phyloP scores from a whole-genome alignment of 2,329 filamentous ascomycete species.

The Diaporthe longicolla region DNA sequence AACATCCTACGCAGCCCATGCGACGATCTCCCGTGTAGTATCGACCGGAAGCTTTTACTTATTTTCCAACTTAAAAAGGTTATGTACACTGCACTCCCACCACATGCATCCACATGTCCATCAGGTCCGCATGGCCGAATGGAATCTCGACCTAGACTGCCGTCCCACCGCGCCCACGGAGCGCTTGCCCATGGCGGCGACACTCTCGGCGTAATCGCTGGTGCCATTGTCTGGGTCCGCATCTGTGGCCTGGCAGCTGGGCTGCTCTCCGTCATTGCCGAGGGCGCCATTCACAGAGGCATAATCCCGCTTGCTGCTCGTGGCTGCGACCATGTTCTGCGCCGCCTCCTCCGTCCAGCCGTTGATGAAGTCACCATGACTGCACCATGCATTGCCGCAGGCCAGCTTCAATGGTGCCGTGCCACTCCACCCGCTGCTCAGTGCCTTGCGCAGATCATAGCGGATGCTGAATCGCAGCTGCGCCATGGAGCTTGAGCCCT shows the following conservation, averaged over 20 bases:
- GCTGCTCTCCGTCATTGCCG: conserved; percentile 50
- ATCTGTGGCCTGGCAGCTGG: conserved; percentile 55
- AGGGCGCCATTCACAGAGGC: conserved; percentile 53
- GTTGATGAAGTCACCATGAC: conserved; percentile 63
- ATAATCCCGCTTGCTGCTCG: conserved; percentile 51
- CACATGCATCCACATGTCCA: background rate
- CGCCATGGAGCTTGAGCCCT: conserved; percentile 57
- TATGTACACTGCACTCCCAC: background rate
- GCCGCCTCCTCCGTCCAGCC: conserved; percentile 60
- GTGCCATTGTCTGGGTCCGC: conserved; percentile 57
- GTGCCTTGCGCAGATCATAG: conserved; percentile 56
- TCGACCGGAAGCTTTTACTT: no score
- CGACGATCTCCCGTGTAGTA: background rate
- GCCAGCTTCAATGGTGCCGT: conserved; percentile 56
- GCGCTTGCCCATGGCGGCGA: conserved; percentile 45
- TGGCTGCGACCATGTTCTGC: conserved; percentile 55
- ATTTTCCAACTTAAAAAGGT: background rate
- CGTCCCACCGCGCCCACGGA: background rate
- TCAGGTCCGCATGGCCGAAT: background rate
- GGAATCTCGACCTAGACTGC: conserved; percentile 19
- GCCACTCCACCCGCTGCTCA: conserved; percentile 58
- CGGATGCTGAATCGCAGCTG: conserved; percentile 60
- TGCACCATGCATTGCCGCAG: conserved; percentile 55
- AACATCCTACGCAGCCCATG: background rate
- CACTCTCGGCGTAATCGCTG: conserved; percentile 55